Conservation (phyloP, 83 land plant species). For the Thuja plicata region DNA sequence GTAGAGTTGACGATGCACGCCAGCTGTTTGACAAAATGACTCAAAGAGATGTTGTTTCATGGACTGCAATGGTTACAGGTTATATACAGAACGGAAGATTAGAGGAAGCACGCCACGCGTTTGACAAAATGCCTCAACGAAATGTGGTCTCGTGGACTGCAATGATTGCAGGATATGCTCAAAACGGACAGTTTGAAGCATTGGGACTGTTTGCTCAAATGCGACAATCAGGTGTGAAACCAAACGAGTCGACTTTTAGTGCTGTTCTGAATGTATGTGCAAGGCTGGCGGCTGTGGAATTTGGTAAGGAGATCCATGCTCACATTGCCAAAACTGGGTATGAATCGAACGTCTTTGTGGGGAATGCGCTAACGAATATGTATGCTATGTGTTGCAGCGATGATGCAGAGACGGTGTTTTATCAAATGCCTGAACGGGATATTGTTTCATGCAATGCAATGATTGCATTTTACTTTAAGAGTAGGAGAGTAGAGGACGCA, state of each 20-base stretch:
- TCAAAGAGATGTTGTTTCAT: background rate
- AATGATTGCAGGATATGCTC: slow-evolving; percentile 27
- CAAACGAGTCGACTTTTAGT: slow-evolving; percentile 24
- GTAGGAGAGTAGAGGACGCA: slow-evolving; percentile 5
- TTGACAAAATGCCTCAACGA: slow-evolving; percentile 22
- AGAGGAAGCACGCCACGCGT: slow-evolving; percentile 20
- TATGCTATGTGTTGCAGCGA: slow-evolving; percentile 33
- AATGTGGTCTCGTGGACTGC: slow-evolving; percentile 36
- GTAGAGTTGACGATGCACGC: background rate
- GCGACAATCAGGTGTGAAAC: slow-evolving; percentile 11
- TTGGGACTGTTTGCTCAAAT: slow-evolving; percentile 24
- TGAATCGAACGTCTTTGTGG: slow-evolving; percentile 28
- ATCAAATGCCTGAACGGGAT: slow-evolving; percentile 33
- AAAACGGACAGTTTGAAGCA: slow-evolving; percentile 26
- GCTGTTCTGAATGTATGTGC: slow-evolving; percentile 41
- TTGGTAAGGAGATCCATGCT: slow-evolving; percentile 37
- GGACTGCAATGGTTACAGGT: slow-evolving; percentile 33
- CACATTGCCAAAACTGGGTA: slow-evolving; percentile 26
- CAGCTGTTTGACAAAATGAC: background rate
- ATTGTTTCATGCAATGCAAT: slow-evolving; percentile 38
- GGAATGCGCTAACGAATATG: slow-evolving; percentile 24
- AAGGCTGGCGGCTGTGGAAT: slow-evolving; percentile 10
- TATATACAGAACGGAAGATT: slow-evolving; percentile 38
- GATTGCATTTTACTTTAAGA: slow-evolving; percentile 23
- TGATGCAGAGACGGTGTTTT: slow-evolving; percentile 25